Base-by-base conservation (phyloP, 345 rosid genomes). In the Anastatica hierochuntica region DNA sequence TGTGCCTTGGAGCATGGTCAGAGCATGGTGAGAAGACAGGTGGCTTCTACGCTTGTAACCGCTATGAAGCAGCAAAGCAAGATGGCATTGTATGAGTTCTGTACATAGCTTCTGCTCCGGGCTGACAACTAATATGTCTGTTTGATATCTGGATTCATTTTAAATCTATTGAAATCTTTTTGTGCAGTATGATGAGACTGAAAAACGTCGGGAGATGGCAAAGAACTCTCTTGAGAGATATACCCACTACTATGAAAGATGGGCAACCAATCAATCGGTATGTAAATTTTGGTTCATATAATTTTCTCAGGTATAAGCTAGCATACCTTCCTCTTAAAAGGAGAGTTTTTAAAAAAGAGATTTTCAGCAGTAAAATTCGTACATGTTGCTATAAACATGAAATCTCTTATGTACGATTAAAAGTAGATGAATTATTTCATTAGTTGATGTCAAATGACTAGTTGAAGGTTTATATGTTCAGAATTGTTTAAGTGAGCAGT, bases 231-330 rank as follows among this genome's bases (percentile, higher is more conserved):
- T 83, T 24, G 92, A 86, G 78, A 77, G 82, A 75, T 86, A 86
- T 60, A 86, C 92, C 36, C 95, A 86, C 58, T 86, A 83, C 72
- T 86, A 86, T 64, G 95, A 86, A 70, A 67, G 95, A 65, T 86
- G 88, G 92, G 92, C 88, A 10, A 86, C 88, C 45, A 86, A 86
- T 68, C 95, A 83, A 69, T 78, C 80, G 64, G 95, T 85, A 80
- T 38, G 78, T 64, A 50, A 35, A 31, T 20, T 37, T 40, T 26
- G 41, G 24, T 5, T 14, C 24, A 34, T 14, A 13, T 23, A 11
- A 11, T 10, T 23, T 38, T 26, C 44, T 7, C 7, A 8, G n/a
- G 9, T 27, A 30, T 11, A 30, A 29, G 31, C 0, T 41, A 33
- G 2, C 13, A 10, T 14, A 50, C 10, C 21, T 50, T 33, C 29